Conservation (phyloP, 2,329 filamentous ascomycete genomes). For the Ophiostoma sp. region DNA sequence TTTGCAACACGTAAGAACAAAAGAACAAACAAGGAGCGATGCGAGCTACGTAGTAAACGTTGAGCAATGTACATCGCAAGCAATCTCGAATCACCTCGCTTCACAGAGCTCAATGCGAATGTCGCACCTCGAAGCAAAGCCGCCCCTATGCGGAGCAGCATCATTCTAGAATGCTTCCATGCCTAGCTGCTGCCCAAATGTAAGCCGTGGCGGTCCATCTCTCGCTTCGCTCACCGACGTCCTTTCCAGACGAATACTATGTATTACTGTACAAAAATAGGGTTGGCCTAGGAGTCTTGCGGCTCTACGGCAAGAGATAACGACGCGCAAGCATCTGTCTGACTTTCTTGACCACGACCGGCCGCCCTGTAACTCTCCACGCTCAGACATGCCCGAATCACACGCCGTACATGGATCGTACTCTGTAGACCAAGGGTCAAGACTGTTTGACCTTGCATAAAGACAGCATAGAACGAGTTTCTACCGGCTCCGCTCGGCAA, state of each 20-base stretch:
- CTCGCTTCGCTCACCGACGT: constrained; percentile 1
- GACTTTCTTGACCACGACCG: not conserved
- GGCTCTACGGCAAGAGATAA: constrained; percentile 5
- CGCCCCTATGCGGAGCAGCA: not conserved
- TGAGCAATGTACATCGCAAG: not conserved
- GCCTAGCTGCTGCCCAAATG: not conserved
- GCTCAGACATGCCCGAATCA: not conserved
- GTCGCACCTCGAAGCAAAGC: not conserved
- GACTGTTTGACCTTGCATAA: not conserved
- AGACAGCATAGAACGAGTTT: not conserved
- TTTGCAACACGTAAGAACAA: not conserved
- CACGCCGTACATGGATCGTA: not conserved
- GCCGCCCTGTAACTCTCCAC: not conserved
- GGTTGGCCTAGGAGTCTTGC: not conserved
- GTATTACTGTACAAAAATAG: too few relatives aligned
- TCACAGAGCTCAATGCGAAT: too few relatives aligned
- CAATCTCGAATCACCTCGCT: not conserved
- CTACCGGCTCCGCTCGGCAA: not conserved
- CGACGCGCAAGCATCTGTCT: not conserved
- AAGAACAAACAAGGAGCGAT: not conserved
- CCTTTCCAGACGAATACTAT: not conserved
- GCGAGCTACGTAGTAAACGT: not conserved
- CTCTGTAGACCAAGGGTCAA: not conserved
- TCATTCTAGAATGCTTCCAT: constrained; percentile 8
- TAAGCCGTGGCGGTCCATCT: constrained; percentile 1